Evolutionary conservation across 2,329 filamentous ascomycete species (phyloP), one percentile per base, ranked within the genome.

Genomic region (Claviceps sp.): DNA sequence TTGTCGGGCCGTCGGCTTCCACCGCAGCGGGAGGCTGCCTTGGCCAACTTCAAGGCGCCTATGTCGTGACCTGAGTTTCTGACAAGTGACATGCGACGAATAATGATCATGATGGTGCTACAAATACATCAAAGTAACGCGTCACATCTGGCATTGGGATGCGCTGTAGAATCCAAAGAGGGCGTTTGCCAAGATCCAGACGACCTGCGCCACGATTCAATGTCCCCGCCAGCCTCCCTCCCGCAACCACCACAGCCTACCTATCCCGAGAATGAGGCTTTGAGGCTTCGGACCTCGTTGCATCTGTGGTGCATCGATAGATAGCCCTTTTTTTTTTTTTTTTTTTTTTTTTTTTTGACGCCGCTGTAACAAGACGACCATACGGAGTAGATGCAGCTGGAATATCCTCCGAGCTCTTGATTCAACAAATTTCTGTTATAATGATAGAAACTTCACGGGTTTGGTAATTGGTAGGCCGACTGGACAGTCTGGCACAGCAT

Each of bases 201-300:
- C 43, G 39, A 47, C 13, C n/a, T 9, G 29, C 49, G 47, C 52
- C 50, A 50, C 50, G 47, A 52, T 52, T 43, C 47, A 23, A 45
- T 16, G 9, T n/a, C 6, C 43, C 14, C 22, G 20, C 3, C 22
- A 5, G 23, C 23, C 43, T n/a, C 38, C 23, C 43, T n/a, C 38
- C 38, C 38, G 29, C 29, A 34, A 34, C 29, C 29, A 34, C 29
- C 29, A 34, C 29, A 34, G 29, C 29, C 29, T 11, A 34, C 29
- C 29, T 11, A 34, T 34, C 29, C 29, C 29, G 29, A 34, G 29
- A 34, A 34, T 11, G 29, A 34, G 29, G 29, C 29, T 34, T 34
- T 34, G 26, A 36, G 45, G 50, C 43, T 39, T 43, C 34, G 23
- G 22, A 22, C 37, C 23, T 36, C 14, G 22, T 42, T 14, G 4